phyloP scores from a whole-genome alignment of 1,284 basidiomycete genomes.

The Ceratobasidium sp. region DNA sequence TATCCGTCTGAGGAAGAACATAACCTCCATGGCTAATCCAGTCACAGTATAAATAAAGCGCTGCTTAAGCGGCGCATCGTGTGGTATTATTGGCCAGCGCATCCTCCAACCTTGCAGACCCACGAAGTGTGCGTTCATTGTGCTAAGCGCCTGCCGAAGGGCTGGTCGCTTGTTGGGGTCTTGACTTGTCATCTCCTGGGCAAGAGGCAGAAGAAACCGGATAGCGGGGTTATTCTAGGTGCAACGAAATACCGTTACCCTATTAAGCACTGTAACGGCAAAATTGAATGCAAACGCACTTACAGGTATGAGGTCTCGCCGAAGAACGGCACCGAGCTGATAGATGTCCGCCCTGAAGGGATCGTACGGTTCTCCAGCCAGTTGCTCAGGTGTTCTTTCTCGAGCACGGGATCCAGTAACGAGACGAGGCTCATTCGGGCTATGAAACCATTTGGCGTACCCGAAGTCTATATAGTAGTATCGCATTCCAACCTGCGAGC shows the following conservation, averaged over 20 bases:
- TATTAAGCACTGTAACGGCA: not conserved
- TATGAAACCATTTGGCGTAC: conserved; percentile 2
- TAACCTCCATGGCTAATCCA: too few relatives aligned
- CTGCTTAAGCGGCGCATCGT: not conserved
- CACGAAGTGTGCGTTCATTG: not conserved
- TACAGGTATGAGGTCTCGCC: conserved; percentile 9
- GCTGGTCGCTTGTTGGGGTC: not conserved
- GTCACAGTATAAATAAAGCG: too few relatives aligned
- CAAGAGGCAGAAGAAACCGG: conserved; percentile 12
- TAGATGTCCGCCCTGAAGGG: conserved; percentile 2
- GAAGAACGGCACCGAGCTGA: conserved; percentile 1
- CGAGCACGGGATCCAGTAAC: not conserved
- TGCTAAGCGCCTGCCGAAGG: not conserved
- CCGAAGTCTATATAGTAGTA: conserved; percentile 13
- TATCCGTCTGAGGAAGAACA: too few relatives aligned
- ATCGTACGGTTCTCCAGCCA: not conserved
- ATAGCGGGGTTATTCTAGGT: not conserved
- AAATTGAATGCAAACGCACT: not conserved
- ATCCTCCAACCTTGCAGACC: not conserved
- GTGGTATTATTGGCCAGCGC: conserved; percentile 3
- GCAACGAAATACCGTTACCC: not conserved
- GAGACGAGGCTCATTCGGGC: not conserved
- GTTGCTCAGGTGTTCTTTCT: not conserved
- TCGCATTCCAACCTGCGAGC: not conserved
- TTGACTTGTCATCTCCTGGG: not conserved